Evolutionary conservation across 1,139 yeast genomes (phyloP), one percentile per base, ranked within the genome.

Genomic region (Kodamaea ohmeri): DNA sequence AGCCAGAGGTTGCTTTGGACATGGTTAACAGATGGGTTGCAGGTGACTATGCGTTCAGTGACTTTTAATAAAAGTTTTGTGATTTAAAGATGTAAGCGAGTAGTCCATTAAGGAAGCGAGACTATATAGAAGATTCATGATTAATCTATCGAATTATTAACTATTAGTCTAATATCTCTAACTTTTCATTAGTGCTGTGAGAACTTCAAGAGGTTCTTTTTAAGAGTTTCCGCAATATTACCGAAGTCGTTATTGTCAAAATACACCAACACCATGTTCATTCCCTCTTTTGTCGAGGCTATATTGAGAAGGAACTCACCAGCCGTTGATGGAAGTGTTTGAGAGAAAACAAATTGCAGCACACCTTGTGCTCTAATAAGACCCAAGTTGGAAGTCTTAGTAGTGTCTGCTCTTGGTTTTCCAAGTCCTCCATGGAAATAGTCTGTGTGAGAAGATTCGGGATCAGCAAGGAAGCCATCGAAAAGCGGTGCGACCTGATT

Each of bases 11-110:
- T 48, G 65, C 94, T 4, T 71, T 83, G 47, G 86, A 78, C 42
- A 80, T 88, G 87, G 74, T 88, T 44, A 83, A 84, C 66, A 69
- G 81, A 56, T 88, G 96, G 96, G 60, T 85, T 40, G 55, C 58
- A 34, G 82, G 82, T 15, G 75, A 76, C 46, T 69, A 65, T 47
- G 32, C 58, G 3, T 59, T 54, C 34, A 48, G 43, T 13, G 30
- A 27, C 9, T 27, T 7, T 24, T 24, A 20, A 7, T 20, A 20
- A 20, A 20, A 20, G 9, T 6, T 20, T 7, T 20, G 9, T 6
- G 22, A 20, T 20, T 6, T 20, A 7, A 7, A 9, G 9, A 20
- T 20, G 22, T 7, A 20, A 7, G 9, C 8, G 6, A 20, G 6
- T 20, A 9, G 9, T 20, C 6, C 6, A 9, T 20, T 7, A 7